Percentiles rank a stretch among this genome's conserved stretches.
These are phyloP conservation scores for Vanrija sp. DNA, from an alignment of 1,284 basidiomycete genomes.

Conservation along the genomic window DNA sequence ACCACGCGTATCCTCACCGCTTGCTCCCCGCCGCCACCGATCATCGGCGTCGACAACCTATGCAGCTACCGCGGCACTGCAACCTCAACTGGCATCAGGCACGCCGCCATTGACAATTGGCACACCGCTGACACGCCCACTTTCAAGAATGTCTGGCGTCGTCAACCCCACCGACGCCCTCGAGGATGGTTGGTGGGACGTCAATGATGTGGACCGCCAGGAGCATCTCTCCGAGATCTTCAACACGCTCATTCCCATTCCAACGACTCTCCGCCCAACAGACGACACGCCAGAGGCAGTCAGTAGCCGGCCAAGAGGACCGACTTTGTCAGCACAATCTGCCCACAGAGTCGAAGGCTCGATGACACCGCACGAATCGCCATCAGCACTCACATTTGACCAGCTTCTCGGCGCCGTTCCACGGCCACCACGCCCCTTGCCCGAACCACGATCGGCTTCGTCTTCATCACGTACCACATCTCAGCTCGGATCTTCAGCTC, in stretches of 20 bases:
- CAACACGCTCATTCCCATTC: neutral
- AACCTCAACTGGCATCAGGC: too few species aligned
- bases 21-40: neutral
- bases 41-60: neutral
- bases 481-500: neutral
- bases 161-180: neutral
- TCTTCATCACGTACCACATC: neutral
- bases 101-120: too few species aligned
- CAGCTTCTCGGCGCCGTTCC: neutral
- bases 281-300: too few species aligned
- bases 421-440: neutral
- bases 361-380: neutral
- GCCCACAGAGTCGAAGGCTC: neutral
- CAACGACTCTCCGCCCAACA: neutral
- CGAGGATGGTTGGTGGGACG: neutral
- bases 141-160: neutral
- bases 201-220: neutral
- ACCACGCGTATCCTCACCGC: neutral
- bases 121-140: too few species aligned
- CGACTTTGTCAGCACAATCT: too few species aligned
- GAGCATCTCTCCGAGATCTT: neutral
- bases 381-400: neutral
- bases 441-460: neutral
- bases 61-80: neutral
- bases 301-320: too few species aligned